A percentile compares a stretch with the other conserved stretches of the same genome.
These are phyloP conservation scores for Curvularia sp. DNA, from an alignment of 2,329 filamentous ascomycete species.

Conservation along the genomic window DNA sequence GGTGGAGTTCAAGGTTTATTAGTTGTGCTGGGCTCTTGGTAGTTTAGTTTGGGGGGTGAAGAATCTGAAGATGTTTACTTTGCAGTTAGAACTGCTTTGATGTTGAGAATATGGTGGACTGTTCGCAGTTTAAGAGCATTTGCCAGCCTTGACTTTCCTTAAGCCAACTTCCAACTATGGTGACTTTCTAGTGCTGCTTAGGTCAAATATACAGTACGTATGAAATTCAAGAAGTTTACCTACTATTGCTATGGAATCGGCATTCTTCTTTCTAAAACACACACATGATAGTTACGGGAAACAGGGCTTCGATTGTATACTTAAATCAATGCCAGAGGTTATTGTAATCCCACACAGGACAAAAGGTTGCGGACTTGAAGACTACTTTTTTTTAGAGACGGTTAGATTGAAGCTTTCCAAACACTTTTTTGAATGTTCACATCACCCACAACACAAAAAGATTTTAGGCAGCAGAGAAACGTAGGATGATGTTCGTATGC, in stretches of 20 bases:
- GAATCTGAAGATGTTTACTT: too few species aligned
- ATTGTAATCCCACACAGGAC: neutral
- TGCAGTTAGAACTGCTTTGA: too few species aligned
- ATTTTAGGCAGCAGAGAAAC: neutral
- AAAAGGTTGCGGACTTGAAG: neutral
- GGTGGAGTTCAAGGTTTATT: slow-evolving; percentile 51
- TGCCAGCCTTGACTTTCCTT: too few species aligned
- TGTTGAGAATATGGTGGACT: too few species aligned
- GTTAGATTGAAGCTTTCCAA: neutral
- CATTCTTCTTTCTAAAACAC: neutral
- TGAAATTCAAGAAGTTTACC: too few species aligned
- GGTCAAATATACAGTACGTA: too few species aligned
- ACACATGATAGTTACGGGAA: neutral
- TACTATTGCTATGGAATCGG: too few species aligned
- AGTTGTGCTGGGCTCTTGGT: neutral
- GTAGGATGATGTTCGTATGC: neutral
- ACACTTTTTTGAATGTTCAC: neutral
- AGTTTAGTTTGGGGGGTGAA: too few species aligned
- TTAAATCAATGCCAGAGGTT: neutral
- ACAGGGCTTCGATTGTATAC: neutral
- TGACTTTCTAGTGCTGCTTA: too few species aligned
- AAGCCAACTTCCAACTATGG: too few species aligned
- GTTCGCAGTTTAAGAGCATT: too few species aligned
- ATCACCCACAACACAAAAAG: neutral
- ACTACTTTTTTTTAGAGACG: neutral